phyloP scores from a whole-genome alignment of 208 protist genomes.

The Blechomonas ayalai region DNA sequence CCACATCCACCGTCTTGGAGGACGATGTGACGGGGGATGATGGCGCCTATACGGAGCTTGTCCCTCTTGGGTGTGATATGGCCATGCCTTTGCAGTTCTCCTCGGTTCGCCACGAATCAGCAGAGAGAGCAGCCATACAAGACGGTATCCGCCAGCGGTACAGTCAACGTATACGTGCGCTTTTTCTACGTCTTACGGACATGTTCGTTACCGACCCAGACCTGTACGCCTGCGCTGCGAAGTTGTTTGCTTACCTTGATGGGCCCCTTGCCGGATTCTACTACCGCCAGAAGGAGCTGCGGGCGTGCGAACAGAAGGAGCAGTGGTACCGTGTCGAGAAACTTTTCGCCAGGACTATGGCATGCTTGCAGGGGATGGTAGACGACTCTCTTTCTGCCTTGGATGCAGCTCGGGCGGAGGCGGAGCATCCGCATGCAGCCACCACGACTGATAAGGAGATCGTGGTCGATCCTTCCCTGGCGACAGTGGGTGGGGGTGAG shows the following conservation, averaged over 20 bases:
- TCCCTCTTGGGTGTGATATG: slow-evolving; percentile 24
- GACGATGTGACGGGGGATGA: slow-evolving; percentile 11
- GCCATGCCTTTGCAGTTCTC: slow-evolving; percentile 28
- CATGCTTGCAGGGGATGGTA: slow-evolving; percentile 43
- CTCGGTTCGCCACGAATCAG: background rate
- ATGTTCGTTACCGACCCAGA: slow-evolving; percentile 81
- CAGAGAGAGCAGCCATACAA: slow-evolving; percentile 16
- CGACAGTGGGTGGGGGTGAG: too few species aligned
- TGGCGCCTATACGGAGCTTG: slow-evolving; percentile 9
- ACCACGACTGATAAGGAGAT: too few species aligned
- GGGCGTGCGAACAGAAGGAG: slow-evolving; percentile 75
- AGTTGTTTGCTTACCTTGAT: slow-evolving; percentile 54
- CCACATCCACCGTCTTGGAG: background rate
- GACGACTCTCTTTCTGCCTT: slow-evolving; percentile 30
- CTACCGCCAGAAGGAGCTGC: slow-evolving; percentile 74
- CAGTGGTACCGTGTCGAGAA: slow-evolving; percentile 63
- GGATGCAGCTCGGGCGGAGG: slow-evolving; percentile 4
- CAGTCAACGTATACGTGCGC: slow-evolving; percentile 50
- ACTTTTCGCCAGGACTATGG: slow-evolving; percentile 53
- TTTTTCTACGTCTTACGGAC: slow-evolving; percentile 57
- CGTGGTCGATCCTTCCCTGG: too few species aligned
- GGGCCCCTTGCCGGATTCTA: slow-evolving; percentile 55
- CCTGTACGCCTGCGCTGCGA: slow-evolving; percentile 68
- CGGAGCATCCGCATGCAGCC: too few species aligned
- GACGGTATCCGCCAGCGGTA: slow-evolving; percentile 45